Percentiles rank a stretch among this genome's conserved stretches.
phyloP scores from a whole-genome alignment of 2,329 filamentous ascomycete species.

The Phaeosphaeriaceae sp. region DNA sequence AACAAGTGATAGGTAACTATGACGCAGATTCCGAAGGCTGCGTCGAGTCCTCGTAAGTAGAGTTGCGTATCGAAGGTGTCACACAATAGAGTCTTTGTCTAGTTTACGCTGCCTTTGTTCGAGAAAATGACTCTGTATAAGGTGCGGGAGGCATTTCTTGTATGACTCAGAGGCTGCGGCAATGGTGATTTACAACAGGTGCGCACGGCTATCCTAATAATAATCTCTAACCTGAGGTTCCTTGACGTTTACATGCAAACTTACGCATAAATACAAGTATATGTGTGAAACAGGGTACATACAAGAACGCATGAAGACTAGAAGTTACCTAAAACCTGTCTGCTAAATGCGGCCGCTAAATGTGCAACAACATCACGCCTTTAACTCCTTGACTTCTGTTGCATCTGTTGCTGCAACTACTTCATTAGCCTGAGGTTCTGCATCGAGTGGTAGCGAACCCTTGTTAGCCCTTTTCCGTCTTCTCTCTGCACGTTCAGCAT shows the following conservation, averaged over 20 bases:
- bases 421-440: slow-evolving; percentile 15
- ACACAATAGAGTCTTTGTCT: neutral
- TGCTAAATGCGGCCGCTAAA: neutral
- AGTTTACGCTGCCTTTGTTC: neutral
- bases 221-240: no score
- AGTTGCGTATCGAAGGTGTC: neutral
- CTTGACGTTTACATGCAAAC: no score
- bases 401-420: neutral
- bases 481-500: slow-evolving; percentile 39
- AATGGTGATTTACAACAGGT: no score
- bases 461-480: slow-evolving; percentile 35
- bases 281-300: no score
- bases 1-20: no score
- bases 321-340: no score
- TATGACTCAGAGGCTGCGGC: no score
- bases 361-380: slow-evolving; percentile 3
- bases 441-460: slow-evolving; percentile 22
- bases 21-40: neutral
- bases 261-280: no score
- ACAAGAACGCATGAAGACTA: no score
- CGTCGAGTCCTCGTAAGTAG: neutral
- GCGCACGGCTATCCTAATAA: no score
- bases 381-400: slow-evolving; percentile 7
- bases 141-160: no score
- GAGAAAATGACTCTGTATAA: neutral